A percentile compares a stretch with the other conserved stretches of the same genome.
These are phyloP conservation scores for Ascodesmis nigricans DNA, from an alignment of 495 filamentous ascomycete genomes.

Conservation along the genomic window DNA sequence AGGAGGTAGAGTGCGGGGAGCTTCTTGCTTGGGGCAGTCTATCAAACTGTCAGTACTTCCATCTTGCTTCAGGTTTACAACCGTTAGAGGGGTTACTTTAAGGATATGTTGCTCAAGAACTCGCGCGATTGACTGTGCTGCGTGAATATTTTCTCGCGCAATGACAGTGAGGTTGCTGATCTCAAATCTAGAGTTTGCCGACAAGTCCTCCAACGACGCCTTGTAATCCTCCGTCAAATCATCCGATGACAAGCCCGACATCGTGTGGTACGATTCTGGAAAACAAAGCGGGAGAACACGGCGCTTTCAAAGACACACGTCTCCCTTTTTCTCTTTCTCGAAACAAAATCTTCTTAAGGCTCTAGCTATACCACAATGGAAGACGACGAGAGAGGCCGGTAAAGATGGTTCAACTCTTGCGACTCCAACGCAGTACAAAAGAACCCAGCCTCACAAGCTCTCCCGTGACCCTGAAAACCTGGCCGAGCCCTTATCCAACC, in stretches of 20 bases:
- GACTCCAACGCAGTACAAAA: too few species aligned
- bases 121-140: conserved; percentile 75
- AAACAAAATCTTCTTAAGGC: conserved; percentile 18
- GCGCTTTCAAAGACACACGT: conserved; percentile 17
- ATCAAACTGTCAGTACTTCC: too few species aligned
- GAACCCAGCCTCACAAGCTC: too few species aligned
- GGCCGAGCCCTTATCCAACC: too few species aligned
- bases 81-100: conserved; percentile 47
- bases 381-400: too few species aligned
- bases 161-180: conserved; percentile 92
- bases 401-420: too few species aligned
- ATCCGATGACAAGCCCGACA: conserved; percentile 31
- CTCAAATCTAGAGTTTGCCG: conserved; percentile 68
- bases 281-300: conserved; percentile 16
- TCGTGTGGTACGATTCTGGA: conserved; percentile 6
- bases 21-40: conserved; percentile 71
- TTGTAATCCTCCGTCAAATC: conserved; percentile 91
- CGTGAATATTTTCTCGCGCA: conserved; percentile 84
- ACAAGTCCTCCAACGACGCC: conserved; percentile 75
- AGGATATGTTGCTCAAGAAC: conserved; percentile 80
- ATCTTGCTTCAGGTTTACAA: too few species aligned
- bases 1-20: conserved; percentile 91
- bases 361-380: conserved; percentile 20
- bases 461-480: too few species aligned
- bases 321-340: conserved; percentile 15